Percentiles rank a stretch among this genome's conserved stretches.
Evolutionary conservation across 2,329 filamentous ascomycete species (phyloP).

Genomic region (Colletotrichum gloeosporioides): DNA sequence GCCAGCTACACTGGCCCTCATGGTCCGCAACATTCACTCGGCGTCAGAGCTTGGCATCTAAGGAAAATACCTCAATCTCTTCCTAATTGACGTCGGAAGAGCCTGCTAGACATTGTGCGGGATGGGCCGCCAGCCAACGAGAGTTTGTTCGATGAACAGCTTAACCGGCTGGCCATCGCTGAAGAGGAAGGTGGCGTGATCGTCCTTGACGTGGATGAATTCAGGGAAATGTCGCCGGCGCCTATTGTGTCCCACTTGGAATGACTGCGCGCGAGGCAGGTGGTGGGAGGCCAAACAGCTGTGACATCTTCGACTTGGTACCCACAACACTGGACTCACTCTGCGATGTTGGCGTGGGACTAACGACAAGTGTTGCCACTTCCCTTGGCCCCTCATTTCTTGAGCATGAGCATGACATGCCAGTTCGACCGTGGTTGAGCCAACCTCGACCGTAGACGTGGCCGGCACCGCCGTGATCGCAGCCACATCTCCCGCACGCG

Average conservation of each 20-base stretch:
- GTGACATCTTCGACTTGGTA: background rate
- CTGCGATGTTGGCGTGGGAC: background rate
- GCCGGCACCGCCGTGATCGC: background rate
- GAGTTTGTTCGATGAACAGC: background rate
- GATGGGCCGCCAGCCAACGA: background rate
- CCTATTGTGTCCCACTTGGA: background rate
- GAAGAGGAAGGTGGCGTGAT: background rate
- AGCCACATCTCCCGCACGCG: background rate
- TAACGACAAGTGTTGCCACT: background rate
- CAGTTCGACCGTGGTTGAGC: background rate
- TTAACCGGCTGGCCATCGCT: background rate
- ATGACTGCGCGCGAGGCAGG: background rate
- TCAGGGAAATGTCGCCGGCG: background rate
- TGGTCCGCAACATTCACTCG: background rate
- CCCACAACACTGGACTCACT: background rate
- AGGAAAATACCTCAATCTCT: background rate
- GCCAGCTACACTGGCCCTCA: background rate
- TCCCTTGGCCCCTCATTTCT: background rate
- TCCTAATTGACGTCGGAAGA: background rate
- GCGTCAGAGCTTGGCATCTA: background rate
- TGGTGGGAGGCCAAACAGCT: background rate
- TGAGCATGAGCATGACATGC: background rate
- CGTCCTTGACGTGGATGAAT: background rate
- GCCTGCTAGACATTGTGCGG: background rate
- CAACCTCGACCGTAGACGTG: background rate